Evolutionary conservation across 805 yeast genomes (phyloP), one percentile per base, ranked within the genome.

Genomic region (Candida silvatica): DNA sequence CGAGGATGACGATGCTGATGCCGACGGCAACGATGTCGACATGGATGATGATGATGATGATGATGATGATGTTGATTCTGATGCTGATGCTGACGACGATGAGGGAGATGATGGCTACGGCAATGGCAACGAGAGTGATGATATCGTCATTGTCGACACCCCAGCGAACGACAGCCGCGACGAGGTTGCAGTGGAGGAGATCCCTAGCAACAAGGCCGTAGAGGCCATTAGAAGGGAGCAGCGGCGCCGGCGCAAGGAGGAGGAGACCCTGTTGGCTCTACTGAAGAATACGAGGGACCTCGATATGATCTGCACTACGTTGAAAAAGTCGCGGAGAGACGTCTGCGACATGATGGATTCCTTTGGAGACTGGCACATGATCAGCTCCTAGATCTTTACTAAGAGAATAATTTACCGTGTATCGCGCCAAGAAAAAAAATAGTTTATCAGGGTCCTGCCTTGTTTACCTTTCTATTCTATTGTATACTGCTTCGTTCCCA

Each of bases 301-400:
- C 41, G 90, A 80, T 47, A 62, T 71, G 11, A 77, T 84, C 3
- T 80, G 90, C 48, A 82, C 90, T 0, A 81, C 76, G 41, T 58
- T 84, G 46, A 73, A 68, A 32, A 67, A 66, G 48, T 68, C 82
- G 6, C 61, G 75, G 30, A 52, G 51, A 19, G 79, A 77, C 19
- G 71, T 81, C 2, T 80, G 77, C 44, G 48, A 46, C 2, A 35
- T 72, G 3, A 39, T 77, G n/a, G 52, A 60, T 22, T 55, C 56
- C 7, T 31, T 55, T 22, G 77, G 77, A 1, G 69, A 69, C 14
- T 73, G 72, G 58, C 66, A 58, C 34, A 51, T 71, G 11, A 59
- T 74, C 2, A 69, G 66, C 31, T 39, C 52, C 5, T 33, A 22
- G 24, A 22, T 22, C n/a, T n/a, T n/a, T n/a, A n/a, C n/a, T n/a